Evolutionary conservation across 306 rosid species (phyloP), one percentile per base, ranked within the genome.

Genomic region (Mucuna pruriens): DNA sequence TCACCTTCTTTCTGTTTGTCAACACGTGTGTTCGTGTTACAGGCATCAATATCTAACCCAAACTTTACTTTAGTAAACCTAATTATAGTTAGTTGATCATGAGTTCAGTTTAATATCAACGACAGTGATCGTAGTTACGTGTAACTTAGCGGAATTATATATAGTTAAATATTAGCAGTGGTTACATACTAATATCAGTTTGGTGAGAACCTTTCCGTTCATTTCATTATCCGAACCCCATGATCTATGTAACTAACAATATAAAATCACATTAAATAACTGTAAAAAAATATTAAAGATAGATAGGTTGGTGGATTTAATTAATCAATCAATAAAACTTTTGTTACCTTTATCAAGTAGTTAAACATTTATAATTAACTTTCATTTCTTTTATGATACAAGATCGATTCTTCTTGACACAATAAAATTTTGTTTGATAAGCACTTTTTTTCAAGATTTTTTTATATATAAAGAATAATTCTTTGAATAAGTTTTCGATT

Each of bases 21-120:
- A 77, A 71, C 90, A 88, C 89, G 83, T 79, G 89, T 62, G 33
- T 40, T 60, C 42, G 13, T 52, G 29, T 22, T 49, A 1, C 12
- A 2, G 25, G 67, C 62, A 75, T 74, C 71, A 65, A 60, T 58
- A 51, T 63, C 71, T 82, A 45, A 34, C 85, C n/a, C 82, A 12
- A 55, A 71, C 25, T 71, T 71, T 58, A 71, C 25, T 71, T 71
- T 58, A 48, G 44, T 52, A 5, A 26, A 63, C 61, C 88, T 51
- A 78, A 61, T 54, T 44, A 33, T 38, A 26, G 31, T 63, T 22
- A 22, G 39, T 61, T 65, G 1, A 64, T 62, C 64, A 9, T 11
- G 13, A 4, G 29, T 36, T 54, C 9, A 67, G 73, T 71, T 60
- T 71, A 73, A 49, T 22, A 23, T 3, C 13, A 71, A 34, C n/a